Evolutionary conservation across 495 filamentous ascomycete species (phyloP).

Genomic region (Lepidopterella palustris): DNA sequence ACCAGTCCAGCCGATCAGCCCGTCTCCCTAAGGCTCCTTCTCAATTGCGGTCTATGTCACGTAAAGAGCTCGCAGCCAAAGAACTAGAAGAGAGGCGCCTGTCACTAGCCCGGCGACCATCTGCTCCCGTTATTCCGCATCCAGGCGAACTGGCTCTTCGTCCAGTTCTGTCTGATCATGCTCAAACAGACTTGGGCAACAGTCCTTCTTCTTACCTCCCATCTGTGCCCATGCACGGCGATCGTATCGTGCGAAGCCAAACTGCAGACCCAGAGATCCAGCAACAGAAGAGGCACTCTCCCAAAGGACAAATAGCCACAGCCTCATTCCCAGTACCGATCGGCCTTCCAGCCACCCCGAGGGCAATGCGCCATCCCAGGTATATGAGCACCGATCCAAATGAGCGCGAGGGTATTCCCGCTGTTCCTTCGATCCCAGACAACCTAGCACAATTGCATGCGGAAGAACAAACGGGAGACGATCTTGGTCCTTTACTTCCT

Average conservation of each 20-base stretch:
- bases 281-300: slow-evolving; percentile 19
- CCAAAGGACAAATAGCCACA: slow-evolving; percentile 22
- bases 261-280: slow-evolving; percentile 28
- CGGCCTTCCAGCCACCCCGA: slow-evolving; percentile 75
- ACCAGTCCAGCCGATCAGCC: slow-evolving; percentile 19
- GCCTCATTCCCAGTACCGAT: slow-evolving; percentile 38
- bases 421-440: slow-evolving; percentile 61
- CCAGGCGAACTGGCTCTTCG: slow-evolving; percentile 52
- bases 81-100: slow-evolving; percentile 82
- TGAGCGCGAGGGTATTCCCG: slow-evolving; percentile 50
- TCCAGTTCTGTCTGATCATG: slow-evolving; percentile 15
- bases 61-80: slow-evolving; percentile 70
- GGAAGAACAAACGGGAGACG: slow-evolving; percentile 12
- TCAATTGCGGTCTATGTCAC: slow-evolving; percentile 18
- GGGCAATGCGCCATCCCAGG: slow-evolving; percentile 74
- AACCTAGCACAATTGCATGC: slow-evolving; percentile 26
- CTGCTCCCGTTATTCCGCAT: slow-evolving; percentile 70
- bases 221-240: slow-evolving; percentile 21
- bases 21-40: background rate
- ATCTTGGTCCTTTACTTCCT: slow-evolving; percentile 27
- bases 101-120: slow-evolving; percentile 70
- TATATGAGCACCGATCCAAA: slow-evolving; percentile 51
- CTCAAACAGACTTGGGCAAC: slow-evolving; percentile 32
- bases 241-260: slow-evolving; percentile 24
- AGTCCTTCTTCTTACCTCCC: slow-evolving; percentile 27